Conservation (phyloP, 176 grass and related monocot genomes). For the Pharus latifolius region DNA sequence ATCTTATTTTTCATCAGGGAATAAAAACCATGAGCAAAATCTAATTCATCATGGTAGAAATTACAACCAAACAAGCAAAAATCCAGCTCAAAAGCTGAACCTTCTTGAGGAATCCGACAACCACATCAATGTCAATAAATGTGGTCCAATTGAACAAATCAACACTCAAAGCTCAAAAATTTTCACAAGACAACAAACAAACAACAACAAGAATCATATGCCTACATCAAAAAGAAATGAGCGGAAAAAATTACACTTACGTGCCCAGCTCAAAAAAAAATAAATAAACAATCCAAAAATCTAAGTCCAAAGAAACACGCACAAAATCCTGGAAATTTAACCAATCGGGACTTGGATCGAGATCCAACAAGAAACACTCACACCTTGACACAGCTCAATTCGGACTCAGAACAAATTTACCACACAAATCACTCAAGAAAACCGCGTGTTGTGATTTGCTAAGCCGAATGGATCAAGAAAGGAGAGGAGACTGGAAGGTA, state of each 20-base stretch:
- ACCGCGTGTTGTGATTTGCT: slow-evolving; percentile 2
- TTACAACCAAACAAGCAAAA: too few species aligned
- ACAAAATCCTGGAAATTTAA: not conserved
- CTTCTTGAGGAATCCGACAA: not conserved
- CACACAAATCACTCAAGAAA: not conserved
- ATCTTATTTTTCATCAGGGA: not conserved
- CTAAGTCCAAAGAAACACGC: not conserved
- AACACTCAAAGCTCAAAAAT: not conserved
- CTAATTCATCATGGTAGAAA: not conserved
- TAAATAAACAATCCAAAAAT: too few species aligned
- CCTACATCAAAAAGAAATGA: too few species aligned
- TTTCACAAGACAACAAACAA: too few species aligned
- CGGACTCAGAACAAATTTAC: not conserved
- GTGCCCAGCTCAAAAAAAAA: too few species aligned
- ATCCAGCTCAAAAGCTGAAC: not conserved
- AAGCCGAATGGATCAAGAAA: not conserved
- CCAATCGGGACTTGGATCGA: not conserved
- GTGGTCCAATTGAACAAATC: not conserved
- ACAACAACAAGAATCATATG: too few species aligned
- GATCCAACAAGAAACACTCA: not conserved
- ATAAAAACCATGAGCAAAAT: not conserved
- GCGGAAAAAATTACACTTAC: too few species aligned
- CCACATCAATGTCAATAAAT: not conserved
- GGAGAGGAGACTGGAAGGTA: not conserved
- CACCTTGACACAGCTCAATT: not conserved